Conservation (phyloP, 2,329 filamentous ascomycete genomes). For the Verruconis gallopava region DNA sequence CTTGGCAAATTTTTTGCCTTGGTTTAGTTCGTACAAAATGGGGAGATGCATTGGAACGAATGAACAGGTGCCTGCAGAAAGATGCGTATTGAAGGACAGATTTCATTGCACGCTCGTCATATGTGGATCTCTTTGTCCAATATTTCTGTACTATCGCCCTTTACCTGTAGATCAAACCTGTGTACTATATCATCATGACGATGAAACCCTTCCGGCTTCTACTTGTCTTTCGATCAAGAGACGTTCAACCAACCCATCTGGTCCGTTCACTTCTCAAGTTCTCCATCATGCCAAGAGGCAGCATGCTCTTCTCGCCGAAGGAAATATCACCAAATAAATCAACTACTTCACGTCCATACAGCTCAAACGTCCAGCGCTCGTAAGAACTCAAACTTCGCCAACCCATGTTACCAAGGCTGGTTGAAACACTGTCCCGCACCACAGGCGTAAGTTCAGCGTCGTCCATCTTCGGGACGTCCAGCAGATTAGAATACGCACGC, state of each 20-base stretch:
- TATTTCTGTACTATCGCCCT: too few relatives aligned
- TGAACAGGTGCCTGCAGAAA: too few relatives aligned
- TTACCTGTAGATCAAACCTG: too few relatives aligned
- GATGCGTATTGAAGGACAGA: too few relatives aligned
- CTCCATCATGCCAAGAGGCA: slow-evolving; percentile 29
- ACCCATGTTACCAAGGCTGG: slow-evolving; percentile 11
- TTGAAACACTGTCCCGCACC: neutral
- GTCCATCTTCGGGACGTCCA: slow-evolving; percentile 18
- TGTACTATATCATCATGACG: too few relatives aligned
- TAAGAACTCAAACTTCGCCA: slow-evolving; percentile 18
- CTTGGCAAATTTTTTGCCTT: too few relatives aligned
- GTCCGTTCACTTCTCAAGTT: slow-evolving; percentile 25
- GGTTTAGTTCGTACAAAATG: too few relatives aligned
- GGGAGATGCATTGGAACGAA: too few relatives aligned
- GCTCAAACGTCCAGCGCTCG: slow-evolving; percentile 33
- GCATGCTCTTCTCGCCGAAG: slow-evolving; percentile 27
- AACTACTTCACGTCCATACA: slow-evolving; percentile 29
- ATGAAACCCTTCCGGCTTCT: too few relatives aligned
- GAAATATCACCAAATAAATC: slow-evolving; percentile 28
- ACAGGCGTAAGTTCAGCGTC: neutral
- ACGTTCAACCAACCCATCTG: slow-evolving; percentile 29
- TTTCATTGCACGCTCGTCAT: too few relatives aligned
- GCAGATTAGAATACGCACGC: slow-evolving; percentile 25
- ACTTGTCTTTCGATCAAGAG: too few relatives aligned
- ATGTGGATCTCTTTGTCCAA: too few relatives aligned